Conservation (phyloP, 805 yeast genomes). For the Scheffersomyces lignosus region DNA sequence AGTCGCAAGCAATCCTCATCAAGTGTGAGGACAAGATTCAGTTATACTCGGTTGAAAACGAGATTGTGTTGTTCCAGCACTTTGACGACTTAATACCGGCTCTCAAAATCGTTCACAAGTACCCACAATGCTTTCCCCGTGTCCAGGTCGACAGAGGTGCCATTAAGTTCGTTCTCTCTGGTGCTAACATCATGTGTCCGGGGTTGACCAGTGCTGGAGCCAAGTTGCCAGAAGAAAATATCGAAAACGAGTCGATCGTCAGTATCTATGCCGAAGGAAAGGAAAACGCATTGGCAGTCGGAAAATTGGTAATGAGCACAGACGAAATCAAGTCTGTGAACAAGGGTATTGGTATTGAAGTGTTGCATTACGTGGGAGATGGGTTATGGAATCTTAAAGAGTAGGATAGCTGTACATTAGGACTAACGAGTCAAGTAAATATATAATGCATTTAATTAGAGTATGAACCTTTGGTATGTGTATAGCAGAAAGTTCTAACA, state of each 20-base stretch:
- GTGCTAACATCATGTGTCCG: conserved; percentile 97
- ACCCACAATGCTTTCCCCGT: conserved; percentile 79
- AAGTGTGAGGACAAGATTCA: conserved; percentile 91
- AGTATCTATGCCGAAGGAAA: conserved; percentile 90
- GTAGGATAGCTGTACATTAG: no score
- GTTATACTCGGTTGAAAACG: conserved; percentile 68
- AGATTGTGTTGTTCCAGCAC: conserved; percentile 77
- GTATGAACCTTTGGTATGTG: no score
- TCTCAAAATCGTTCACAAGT: conserved; percentile 72
- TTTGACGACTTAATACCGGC: conserved; percentile 79
- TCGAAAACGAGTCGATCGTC: conserved; percentile 69
- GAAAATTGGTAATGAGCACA: conserved; percentile 83
- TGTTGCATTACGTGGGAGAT: conserved; percentile 83
- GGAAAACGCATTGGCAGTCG: conserved; percentile 86
- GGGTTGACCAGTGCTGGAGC: conserved; percentile 90
- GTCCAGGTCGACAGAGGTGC: conserved; percentile 96
- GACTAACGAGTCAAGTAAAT: no score
- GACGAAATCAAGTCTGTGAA: conserved; percentile 81
- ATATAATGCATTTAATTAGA: no score
- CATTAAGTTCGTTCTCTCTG: conserved; percentile 89
- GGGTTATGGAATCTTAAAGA: conserved; percentile 73
- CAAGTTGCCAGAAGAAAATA: conserved; percentile 68
- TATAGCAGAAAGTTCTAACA: no score
- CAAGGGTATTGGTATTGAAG: conserved; percentile 88
- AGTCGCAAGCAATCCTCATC: conserved; percentile 72